Conservation (phyloP, 306 rosid species). For the Quercus dentata region DNA sequence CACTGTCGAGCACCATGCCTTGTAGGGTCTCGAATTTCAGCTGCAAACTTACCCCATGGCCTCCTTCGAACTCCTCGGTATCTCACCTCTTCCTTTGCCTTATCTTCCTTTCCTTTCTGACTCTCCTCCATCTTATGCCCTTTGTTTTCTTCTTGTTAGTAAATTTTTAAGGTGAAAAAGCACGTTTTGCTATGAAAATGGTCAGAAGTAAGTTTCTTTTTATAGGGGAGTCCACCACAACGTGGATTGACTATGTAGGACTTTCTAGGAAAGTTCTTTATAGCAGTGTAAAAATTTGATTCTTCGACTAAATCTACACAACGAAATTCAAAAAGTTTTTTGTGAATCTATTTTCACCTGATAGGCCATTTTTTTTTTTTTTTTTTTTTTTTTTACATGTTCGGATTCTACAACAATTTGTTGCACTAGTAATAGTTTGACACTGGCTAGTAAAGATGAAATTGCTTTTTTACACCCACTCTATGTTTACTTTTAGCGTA, state of each 20-base stretch:
- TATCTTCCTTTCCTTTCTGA: constrained; percentile 38
- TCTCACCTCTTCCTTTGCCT: constrained; percentile 41
- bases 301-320: constrained; percentile 39
- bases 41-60: constrained; percentile 88
- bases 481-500: constrained; percentile 14
- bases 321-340: not conserved
- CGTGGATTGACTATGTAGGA: constrained; percentile 46
- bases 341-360: constrained; percentile 13
- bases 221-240: constrained; percentile 17
- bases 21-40: constrained; percentile 80
- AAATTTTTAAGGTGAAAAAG: not conserved
- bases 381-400: not conserved
- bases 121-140: constrained; percentile 44
- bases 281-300: constrained; percentile 50
- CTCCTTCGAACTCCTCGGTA: constrained; percentile 66
- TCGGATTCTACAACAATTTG: constrained; percentile 14
- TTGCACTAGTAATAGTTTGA: not conserved
- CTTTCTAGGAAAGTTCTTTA: constrained; percentile 34
- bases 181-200: not conserved
- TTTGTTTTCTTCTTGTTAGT: not conserved
- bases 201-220: not conserved
- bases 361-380: not conserved
- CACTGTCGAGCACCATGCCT: constrained; percentile 73
- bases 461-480: not conserved
- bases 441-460: not conserved